A percentile compares a stretch with the other conserved stretches of the same genome.
phyloP scores from a whole-genome alignment of 106 monocot genomes.

The Phalaenopsis aphrodite region DNA sequence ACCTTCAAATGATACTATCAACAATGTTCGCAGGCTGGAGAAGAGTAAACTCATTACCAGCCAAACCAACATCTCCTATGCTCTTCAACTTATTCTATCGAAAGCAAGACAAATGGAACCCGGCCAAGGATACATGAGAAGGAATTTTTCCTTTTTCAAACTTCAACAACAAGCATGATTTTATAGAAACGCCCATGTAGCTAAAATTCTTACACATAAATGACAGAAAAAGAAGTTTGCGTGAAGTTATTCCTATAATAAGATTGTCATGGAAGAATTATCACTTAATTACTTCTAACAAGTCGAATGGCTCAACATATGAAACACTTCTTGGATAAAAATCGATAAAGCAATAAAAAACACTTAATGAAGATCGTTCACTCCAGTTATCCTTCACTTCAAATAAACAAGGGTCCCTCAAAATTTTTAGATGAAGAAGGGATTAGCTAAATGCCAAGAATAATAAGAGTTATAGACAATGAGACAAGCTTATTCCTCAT shows the following conservation, averaged over 20 bases:
- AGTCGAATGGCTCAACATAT: background rate
- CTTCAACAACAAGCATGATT: background rate
- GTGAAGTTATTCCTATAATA: background rate
- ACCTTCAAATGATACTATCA: background rate
- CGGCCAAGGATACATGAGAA: background rate
- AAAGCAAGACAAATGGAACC: background rate
- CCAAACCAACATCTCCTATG: background rate
- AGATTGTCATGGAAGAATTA: background rate
- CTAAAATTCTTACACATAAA: background rate
- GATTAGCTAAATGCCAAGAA: background rate
- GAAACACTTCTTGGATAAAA: background rate
- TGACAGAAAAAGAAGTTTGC: background rate
- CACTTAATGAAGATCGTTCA: background rate
- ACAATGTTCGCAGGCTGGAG: background rate
- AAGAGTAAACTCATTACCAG: background rate
- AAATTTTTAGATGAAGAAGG: background rate
- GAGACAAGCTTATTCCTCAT: background rate
- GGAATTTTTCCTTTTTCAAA: background rate
- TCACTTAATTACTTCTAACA: background rate
- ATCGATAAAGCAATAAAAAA: background rate
- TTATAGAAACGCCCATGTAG: background rate
- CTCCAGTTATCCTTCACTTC: no score
- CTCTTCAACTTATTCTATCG: background rate
- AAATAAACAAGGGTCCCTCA: background rate
- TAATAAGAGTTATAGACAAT: background rate